Evolutionary conservation across 441 rosid genomes (phyloP), one percentile per base, ranked within the genome.

Genomic region (Cnidoscolus chayamansa): DNA sequence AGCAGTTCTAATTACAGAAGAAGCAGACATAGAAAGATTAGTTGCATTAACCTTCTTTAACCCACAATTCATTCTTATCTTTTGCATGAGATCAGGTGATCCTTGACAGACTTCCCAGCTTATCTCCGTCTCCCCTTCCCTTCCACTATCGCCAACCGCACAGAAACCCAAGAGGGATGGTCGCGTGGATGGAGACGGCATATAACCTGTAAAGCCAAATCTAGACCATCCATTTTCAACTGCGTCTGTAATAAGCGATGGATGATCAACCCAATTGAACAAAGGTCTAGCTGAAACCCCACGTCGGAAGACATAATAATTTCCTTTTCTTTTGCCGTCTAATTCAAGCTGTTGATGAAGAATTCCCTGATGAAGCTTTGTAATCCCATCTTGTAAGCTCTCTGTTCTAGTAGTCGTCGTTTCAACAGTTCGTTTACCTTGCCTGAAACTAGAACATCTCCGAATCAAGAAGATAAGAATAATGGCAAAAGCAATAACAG

Each of bases 191-290:
- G 82, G 83, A 19, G 89, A 83, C 2, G 85, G 66, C 75, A 72
- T 74, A 79, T 79, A 83, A 40, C 76, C 85, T 11, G 83, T 30
- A 70, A 94, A 94, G 11, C 92, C 97, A 56, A 94, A 94, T 74
- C 95, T 79, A 0, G 91, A 85, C 98, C 98, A 94, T 7, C 98
- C 97, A 70, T 87, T 89, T 67, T 94, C 95, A 7, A 87, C 90
- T 0, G 97, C 97, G 71, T 92, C 97, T 0, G 89, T 83, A 12
- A 94, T 76, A 19, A 90, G 85, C 10, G 85, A 79, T 2, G 95
- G 97, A 73, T 94, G 89, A 69, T 92, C 97, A 53, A 84, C 71
- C 98, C 98, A 93, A 68, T 25, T 79, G 80, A 94, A 94, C 63
- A 92, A 65, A 73, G 85, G 81, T 48, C 73, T 83, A 47, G 82